Evolutionary conservation across 176 grass and related monocot species (phyloP).

Genomic region (Cenchrus americanus): DNA sequence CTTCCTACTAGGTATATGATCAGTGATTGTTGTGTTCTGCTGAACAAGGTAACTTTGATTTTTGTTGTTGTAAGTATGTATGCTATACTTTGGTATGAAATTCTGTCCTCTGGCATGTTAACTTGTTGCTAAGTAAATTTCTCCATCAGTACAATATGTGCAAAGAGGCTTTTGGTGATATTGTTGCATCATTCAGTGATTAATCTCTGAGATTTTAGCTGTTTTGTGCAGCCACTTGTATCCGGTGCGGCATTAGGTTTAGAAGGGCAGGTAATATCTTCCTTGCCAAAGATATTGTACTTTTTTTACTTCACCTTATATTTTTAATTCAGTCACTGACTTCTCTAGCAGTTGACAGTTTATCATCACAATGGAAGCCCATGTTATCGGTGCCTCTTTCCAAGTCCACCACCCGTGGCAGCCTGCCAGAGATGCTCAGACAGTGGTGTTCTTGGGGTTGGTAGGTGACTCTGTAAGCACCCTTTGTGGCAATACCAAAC

Average conservation of each 20-base stretch:
- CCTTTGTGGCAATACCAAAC: slow-evolving; percentile 12
- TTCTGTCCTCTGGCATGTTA: slow-evolving; percentile 11
- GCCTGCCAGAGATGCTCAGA: slow-evolving; percentile 95
- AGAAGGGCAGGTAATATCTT: slow-evolving; percentile 79
- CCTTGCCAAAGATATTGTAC: slow-evolving; percentile 34
- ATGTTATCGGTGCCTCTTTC: slow-evolving; percentile 94
- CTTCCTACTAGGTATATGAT: slow-evolving; percentile 97
- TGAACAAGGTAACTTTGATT: slow-evolving; percentile 69
- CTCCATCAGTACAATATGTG: neutral
- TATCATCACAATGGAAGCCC: slow-evolving; percentile 95
- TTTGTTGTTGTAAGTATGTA: neutral
- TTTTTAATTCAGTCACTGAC: slow-evolving; percentile 36
- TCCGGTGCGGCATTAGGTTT: slow-evolving; percentile 90
- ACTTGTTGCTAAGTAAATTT: neutral
- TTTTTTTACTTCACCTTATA: slow-evolving; percentile 3
- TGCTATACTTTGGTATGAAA: slow-evolving; percentile 20
- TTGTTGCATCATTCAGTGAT: slow-evolving; percentile 10
- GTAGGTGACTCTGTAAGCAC: slow-evolving; percentile 48
- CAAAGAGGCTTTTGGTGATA: slow-evolving; percentile 5
- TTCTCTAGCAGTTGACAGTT: slow-evolving; percentile 76
- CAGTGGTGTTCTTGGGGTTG: slow-evolving; percentile 92
- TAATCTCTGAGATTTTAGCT: slow-evolving; percentile 20
- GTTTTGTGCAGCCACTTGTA: slow-evolving; percentile 75
- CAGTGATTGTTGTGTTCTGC: slow-evolving; percentile 88
- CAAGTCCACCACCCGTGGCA: slow-evolving; percentile 79